Base-by-base conservation (phyloP, 495 filamentous ascomycete species). In the Letharia lupina region DNA sequence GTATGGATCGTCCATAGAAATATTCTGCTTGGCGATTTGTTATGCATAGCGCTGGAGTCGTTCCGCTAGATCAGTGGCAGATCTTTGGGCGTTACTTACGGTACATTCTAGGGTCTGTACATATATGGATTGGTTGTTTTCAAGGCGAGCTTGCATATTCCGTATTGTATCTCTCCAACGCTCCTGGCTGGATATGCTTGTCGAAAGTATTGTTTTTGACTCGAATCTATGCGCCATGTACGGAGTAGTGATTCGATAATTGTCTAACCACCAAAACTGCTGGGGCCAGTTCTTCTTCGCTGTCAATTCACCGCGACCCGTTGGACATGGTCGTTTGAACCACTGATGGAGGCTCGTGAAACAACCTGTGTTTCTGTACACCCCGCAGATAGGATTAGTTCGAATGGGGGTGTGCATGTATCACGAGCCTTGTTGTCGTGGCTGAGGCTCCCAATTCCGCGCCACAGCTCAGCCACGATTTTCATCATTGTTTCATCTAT, bases 31-130 rank as follows among this genome's bases (percentile, higher is more conserved):
- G 39, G 31, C 33, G 54, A 9, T 45, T 37, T 12, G n/a, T 65
- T 28, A 60, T 65, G 67, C 67, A 69, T 69, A 66, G 63, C 67
- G 67, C 31, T 37, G 65, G 60, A 47, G 60, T 67, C 52, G 28
- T 18, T 16, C 56, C 18, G 33, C 9, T 47, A 47, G 63, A 65
- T 20, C 41, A 20, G 18, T 59, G 52, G 20, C 40, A 35, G 31
- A 44, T 35, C 47, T 59, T 37, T 41, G 63, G 47, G 40, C 63
- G 42, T 33, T 47, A 18, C 4, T 31, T 10, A 28, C 1, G 11
- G 16, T 45, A 59, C 40, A 20, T 48, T 11, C 8, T 44, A 18
- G 12, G 18, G n/a, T 31, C 9, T 58, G 50, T 57, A 64, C 39
- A 65, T 57, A 59, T 39, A 57, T 18, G 54, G 54, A 37, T 37